Evolutionary conservation across 2,329 filamentous ascomycete genomes (phyloP).

Genomic region (Fusarium duplospermum): DNA sequence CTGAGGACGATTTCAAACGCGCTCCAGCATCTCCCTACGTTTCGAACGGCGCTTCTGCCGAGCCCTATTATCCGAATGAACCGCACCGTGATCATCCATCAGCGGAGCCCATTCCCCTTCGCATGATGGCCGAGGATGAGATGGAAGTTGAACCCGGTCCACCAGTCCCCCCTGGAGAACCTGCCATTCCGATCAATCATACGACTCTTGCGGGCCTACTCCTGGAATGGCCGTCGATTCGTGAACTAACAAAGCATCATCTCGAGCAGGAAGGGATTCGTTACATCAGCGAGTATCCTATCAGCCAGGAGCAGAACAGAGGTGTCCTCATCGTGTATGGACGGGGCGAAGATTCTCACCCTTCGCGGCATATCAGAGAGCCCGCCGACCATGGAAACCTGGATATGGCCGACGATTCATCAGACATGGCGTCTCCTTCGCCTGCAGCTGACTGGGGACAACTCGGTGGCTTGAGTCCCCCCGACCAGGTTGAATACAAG

Average conservation of each 20-base stretch:
- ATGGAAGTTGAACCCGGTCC: conserved; percentile 64
- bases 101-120: conserved; percentile 42
- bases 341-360: conserved; percentile 78
- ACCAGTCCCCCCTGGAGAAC: conserved; percentile 66
- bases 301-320: conserved; percentile 78
- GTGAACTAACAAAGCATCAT: conserved; percentile 67
- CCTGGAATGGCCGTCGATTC: conserved; percentile 77
- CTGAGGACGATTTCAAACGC: conserved; percentile 47
- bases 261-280: conserved; percentile 63
- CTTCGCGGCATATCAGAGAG: conserved; percentile 61
- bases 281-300: conserved; percentile 77
- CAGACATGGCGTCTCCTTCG: conserved; percentile 65
- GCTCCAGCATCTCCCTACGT: conserved; percentile 35
- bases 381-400: conserved; percentile 51
- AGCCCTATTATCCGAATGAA: conserved; percentile 37
- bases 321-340: conserved; percentile 82
- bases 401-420: conserved; percentile 61
- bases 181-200: conserved; percentile 85
- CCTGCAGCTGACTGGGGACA: conserved; percentile 70
- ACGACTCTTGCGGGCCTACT: conserved; percentile 90
- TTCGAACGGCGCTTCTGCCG: conserved; percentile 37
- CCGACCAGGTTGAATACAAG: conserved; percentile 54
- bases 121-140: conserved; percentile 58
- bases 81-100: conserved; percentile 43
- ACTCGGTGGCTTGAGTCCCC: conserved; percentile 62